These are phyloP conservation scores for Oropetium thomaeum DNA, from an alignment of 176 grass and related monocot genomes.

Conservation along the genomic window DNA sequence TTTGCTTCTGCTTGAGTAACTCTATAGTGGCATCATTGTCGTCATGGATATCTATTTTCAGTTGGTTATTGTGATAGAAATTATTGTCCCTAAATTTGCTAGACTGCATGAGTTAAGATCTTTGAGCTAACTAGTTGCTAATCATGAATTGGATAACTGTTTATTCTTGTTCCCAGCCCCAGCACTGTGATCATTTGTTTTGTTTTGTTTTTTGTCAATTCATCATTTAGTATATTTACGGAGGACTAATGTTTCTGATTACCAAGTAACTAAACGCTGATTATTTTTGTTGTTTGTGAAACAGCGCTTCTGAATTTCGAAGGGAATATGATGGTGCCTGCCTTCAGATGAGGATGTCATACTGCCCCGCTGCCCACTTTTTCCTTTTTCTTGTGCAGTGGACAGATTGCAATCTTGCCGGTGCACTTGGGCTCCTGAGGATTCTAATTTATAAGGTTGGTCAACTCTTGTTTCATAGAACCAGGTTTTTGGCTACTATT, in stretches of 20 bases:
- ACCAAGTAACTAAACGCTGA: neutral
- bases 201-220: neutral
- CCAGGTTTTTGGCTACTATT: neutral
- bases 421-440: conserved; percentile 70
- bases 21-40: neutral
- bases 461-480: neutral
- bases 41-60: neutral
- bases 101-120: neutral
- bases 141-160: neutral
- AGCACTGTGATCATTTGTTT: neutral
- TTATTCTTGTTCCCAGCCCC: neutral
- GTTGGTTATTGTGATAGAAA: neutral
- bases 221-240: neutral
- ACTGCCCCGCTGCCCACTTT: conserved; percentile 80
- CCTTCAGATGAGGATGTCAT: conserved; percentile 91
- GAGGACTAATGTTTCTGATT: neutral
- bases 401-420: conserved; percentile 89
- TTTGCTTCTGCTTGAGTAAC: neutral
- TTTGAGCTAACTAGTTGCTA: neutral
- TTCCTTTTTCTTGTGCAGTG: conserved; percentile 91
- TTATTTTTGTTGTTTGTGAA: conserved; percentile 34
- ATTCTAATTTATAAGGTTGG: conserved; percentile 93
- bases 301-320: conserved; percentile 76
- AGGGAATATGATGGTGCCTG: conserved; percentile 84
- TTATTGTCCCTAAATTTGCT: neutral